phyloP scores from a whole-genome alignment of 352 stramenopile species.

The Saprolegnia parasitica region DNA sequence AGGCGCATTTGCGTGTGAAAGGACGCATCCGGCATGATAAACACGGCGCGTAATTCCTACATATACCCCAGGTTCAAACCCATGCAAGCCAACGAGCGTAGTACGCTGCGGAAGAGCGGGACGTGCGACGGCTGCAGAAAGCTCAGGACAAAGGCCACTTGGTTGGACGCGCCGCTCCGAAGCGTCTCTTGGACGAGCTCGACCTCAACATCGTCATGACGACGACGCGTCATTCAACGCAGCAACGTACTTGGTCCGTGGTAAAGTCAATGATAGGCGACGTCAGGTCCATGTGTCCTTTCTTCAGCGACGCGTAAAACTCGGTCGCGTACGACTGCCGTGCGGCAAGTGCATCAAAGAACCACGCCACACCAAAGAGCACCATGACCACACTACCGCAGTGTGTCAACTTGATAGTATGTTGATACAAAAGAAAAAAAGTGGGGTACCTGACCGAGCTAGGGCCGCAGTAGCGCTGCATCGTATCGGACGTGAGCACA shows the following conservation, averaged over 20 bases:
- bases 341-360: constrained; percentile 63
- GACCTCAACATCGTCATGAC: constrained; percentile 44
- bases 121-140: constrained; percentile 73
- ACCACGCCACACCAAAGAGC: constrained; percentile 50
- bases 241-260: constrained; percentile 60
- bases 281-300: constrained; percentile 75
- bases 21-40: constrained; percentile 55
- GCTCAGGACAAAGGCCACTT: constrained; percentile 84
- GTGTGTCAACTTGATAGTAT: not conserved
- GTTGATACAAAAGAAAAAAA: not conserved
- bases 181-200: constrained; percentile 75
- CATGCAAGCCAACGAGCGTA: constrained; percentile 27
- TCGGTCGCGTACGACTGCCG: constrained; percentile 79
- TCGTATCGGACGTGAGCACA: constrained; percentile 47
- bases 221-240: not conserved
- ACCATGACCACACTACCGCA: constrained; percentile 55
- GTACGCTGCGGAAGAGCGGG: constrained; percentile 60
- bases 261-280: constrained; percentile 80
- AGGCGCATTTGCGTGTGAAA: constrained; percentile 72
- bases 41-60: constrained; percentile 68
- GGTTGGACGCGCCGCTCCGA: constrained; percentile 63
- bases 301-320: constrained; percentile 79
- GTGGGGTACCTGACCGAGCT: constrained; percentile 53
- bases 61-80: too few relatives aligned
- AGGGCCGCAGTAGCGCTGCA: constrained; percentile 41